Base-by-base conservation (phyloP, 768 basidiomycete genomes). In the Crepidotus variabilis region DNA sequence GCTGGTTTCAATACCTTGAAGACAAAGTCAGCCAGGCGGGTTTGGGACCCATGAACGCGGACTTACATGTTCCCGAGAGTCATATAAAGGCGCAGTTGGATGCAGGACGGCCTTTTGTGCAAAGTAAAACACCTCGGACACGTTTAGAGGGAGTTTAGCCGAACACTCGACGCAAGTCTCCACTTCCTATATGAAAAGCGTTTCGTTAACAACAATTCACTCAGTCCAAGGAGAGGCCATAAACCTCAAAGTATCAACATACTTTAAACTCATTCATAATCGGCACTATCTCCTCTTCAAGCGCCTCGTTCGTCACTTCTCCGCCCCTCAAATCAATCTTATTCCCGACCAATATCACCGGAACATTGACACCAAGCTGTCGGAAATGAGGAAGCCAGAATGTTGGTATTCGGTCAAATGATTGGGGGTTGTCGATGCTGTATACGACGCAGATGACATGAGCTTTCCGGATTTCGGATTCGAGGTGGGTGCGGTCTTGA, bases 201-300 rank as follows among this genome's bases (percentile, higher is more conserved):
- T 46, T 48, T n/a, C 55, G 60, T 20, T 56, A 55, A n/a, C n/a
- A n/a, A n/a, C n/a, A 47, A 46, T 34, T 56, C 52, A 51, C 56
- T 59, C 50, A 50, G 52, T 46, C 57, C 34, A 36, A n/a, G 22
- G 28, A 5, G 32, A 28, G 36, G 47, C n/a, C n/a, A 48, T 46
- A 32, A 60, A 51, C 21, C 33, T 45, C 36, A 52, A 2, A 23
- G 10, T 48, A 20, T 10, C 2, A 21, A 64, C 73, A 54, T 66
- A 87, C 94, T 84, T 99, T 99, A 85, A 96, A 99, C 71, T 98
- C 96, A 62, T 89, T 87, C 96, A 98, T 99, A 54, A 99, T 94
- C 28, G 96, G 96, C 55, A 90, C 72, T 61, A 98, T 95, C 72
- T 98, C 96, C 59, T 90, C 93, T 71, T 96, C 94, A 58, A 99